Evolutionary conservation across 169 alveolate genomes (phyloP).

Genomic region (Plasmodium vinckei): DNA sequence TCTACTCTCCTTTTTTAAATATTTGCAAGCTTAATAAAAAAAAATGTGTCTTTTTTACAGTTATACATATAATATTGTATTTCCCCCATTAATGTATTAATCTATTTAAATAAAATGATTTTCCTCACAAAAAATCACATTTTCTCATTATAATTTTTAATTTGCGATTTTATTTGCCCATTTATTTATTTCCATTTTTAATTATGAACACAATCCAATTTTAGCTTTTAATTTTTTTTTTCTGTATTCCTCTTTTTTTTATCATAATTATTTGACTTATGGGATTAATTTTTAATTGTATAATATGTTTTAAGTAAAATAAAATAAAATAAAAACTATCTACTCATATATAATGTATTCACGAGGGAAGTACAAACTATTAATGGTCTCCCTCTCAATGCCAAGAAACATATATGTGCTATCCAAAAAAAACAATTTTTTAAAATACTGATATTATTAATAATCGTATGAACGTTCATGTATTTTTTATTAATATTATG

Average conservation of each 20-base stretch:
- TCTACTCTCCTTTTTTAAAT: constrained; percentile 1
- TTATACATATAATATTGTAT: no score
- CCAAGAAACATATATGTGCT: no score
- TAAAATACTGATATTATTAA: not conserved
- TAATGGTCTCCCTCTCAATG: no score
- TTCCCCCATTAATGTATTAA: not conserved
- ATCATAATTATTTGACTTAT: not conserved
- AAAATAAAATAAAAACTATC: not conserved
- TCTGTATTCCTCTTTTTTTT: not conserved
- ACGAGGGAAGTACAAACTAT: no score
- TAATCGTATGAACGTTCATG: not conserved
- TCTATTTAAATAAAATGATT: not conserved
- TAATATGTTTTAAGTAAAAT: not conserved
- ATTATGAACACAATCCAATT: constrained; percentile 1
- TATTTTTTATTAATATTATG: not conserved
- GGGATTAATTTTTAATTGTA: constrained; percentile 7
- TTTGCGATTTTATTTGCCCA: not conserved
- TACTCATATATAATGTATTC: not conserved
- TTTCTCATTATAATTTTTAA: not conserved
- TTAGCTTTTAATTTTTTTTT: not conserved
- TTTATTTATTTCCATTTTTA: not conserved
- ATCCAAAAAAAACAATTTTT: not conserved
- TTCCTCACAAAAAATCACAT: not conserved
- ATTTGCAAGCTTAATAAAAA: constrained; percentile 8
- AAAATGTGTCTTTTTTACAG: not conserved